These are phyloP conservation scores for Puccinia polysora DNA, from an alignment of 1,284 basidiomycete genomes.

Conservation along the genomic window DNA sequence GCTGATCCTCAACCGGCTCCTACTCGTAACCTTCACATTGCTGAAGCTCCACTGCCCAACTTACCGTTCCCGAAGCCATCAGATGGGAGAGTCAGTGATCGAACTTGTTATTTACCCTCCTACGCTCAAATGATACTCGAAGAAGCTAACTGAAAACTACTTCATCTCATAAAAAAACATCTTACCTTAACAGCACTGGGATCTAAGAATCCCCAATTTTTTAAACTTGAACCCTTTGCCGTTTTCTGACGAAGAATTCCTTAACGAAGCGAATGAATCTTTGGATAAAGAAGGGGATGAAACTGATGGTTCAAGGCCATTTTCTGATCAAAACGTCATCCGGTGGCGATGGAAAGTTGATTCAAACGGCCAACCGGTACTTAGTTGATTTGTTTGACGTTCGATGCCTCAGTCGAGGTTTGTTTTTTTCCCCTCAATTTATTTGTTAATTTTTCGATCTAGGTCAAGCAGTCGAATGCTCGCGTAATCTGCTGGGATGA, in stretches of 20 bases:
- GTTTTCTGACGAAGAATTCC: conserved; percentile 28
- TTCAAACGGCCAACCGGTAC: conserved; percentile 12
- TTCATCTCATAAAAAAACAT: too few species aligned
- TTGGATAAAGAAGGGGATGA: neutral
- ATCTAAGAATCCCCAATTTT: conserved; percentile 35
- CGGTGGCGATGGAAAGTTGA: conserved; percentile 29
- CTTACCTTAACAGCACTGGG: too few species aligned
- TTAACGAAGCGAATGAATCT: neutral
- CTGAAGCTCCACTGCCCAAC: too few species aligned
- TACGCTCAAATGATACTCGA: too few species aligned
- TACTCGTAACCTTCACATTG: too few species aligned
- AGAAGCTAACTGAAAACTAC: too few species aligned
- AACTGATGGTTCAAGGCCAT: neutral
- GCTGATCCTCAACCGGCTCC: too few species aligned
- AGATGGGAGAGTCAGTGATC: too few species aligned
- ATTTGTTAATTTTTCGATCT: conserved; percentile 14
- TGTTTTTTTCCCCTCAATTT: neutral
- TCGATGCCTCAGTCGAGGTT: neutral
- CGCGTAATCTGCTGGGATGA: conserved; percentile 88
- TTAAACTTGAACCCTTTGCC: conserved; percentile 8
- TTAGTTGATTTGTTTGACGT: neutral
- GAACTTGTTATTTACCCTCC: too few species aligned
- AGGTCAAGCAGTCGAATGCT: conserved; percentile 77
- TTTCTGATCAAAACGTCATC: conserved; percentile 28
- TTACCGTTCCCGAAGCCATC: too few species aligned